Evolutionary conservation across 2,329 filamentous ascomycete species (phyloP).

Genomic region (Apiospora hydei): DNA sequence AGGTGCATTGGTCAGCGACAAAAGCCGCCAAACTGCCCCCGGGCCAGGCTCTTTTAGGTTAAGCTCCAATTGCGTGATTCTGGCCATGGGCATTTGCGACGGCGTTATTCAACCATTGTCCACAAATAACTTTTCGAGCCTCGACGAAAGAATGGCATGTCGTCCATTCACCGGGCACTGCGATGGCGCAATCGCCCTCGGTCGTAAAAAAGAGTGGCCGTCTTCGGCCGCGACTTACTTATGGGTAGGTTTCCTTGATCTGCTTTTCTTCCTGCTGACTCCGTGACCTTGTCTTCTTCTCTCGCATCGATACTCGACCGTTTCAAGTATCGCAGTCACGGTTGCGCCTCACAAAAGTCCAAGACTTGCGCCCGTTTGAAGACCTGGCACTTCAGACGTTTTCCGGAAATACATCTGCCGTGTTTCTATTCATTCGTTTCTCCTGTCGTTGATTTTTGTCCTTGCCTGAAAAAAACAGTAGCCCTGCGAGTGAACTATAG

Average conservation of each 20-base stretch:
- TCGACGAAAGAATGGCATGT: conserved; percentile 11
- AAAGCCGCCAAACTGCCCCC: not conserved
- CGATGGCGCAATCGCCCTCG: conserved; percentile 22
- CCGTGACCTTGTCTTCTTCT: not conserved
- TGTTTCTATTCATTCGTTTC: conserved; percentile 9
- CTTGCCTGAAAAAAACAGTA: not conserved
- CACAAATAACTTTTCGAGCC: conserved; percentile 19
- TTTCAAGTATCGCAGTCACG: conserved; percentile 15
- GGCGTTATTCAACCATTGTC: conserved; percentile 6
- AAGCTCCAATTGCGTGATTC: conserved; percentile 25
- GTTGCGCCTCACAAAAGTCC: conserved; percentile 11
- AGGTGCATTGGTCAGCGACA: conserved; percentile 1
- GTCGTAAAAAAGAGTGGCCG: conserved; percentile 17
- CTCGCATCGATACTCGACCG: conserved; percentile 3
- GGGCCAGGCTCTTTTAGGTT: conserved; percentile 1
- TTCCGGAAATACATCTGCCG: not conserved
- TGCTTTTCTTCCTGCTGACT: not conserved
- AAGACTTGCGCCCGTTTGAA: conserved; percentile 8
- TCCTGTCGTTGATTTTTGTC: not conserved
- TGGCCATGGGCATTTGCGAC: conserved; percentile 21
- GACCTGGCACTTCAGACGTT: not conserved
- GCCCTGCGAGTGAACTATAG: not conserved
- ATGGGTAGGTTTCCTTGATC: not conserved
- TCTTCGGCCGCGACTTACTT: conserved; percentile 18
- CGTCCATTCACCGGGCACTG: conserved; percentile 1